These are phyloP conservation scores for Mycena albidolilacea DNA, from an alignment of 768 basidiomycete genomes.

Conservation along the genomic window DNA sequence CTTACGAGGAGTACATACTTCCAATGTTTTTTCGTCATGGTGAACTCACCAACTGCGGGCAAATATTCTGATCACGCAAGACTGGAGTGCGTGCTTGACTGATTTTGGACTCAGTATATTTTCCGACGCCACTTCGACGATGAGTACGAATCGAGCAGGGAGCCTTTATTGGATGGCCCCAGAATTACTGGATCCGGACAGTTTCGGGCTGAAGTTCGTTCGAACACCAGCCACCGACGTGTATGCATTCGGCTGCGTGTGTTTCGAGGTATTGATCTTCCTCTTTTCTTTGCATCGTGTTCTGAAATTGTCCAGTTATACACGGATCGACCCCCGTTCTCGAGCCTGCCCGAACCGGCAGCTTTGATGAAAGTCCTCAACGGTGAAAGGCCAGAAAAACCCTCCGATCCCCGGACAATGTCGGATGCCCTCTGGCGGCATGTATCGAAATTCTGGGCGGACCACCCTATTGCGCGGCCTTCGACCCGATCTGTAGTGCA, in stretches of 20 bases:
- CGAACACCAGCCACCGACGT: constrained; percentile 49
- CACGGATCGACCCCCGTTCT: constrained; percentile 29
- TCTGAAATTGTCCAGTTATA: constrained; percentile 19
- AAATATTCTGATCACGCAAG: constrained; percentile 50
- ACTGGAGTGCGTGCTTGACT: constrained; percentile 49
- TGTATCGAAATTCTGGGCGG: background rate
- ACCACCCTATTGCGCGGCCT: background rate
- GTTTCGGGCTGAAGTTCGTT: constrained; percentile 43
- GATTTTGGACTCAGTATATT: constrained; percentile 53
- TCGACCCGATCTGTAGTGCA: background rate
- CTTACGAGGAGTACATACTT: constrained; percentile 37
- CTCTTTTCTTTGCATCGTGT: background rate
- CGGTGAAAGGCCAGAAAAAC: constrained; percentile 18
- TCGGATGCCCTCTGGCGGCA: constrained; percentile 7
- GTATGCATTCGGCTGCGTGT: constrained; percentile 52
- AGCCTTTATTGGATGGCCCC: constrained; percentile 55
- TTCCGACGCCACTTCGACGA: constrained; percentile 46
- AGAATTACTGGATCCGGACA: constrained; percentile 49
- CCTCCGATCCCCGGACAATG: background rate
- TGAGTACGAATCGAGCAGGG: constrained; percentile 46
- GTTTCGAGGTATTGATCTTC: constrained; percentile 46
- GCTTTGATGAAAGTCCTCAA: constrained; percentile 14
- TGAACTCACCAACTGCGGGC: constrained; percentile 26
- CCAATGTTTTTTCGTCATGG: background rate
- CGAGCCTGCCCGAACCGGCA: background rate